Conservation (phyloP, 208 protist species). For the Trypanosoma lewisi region DNA sequence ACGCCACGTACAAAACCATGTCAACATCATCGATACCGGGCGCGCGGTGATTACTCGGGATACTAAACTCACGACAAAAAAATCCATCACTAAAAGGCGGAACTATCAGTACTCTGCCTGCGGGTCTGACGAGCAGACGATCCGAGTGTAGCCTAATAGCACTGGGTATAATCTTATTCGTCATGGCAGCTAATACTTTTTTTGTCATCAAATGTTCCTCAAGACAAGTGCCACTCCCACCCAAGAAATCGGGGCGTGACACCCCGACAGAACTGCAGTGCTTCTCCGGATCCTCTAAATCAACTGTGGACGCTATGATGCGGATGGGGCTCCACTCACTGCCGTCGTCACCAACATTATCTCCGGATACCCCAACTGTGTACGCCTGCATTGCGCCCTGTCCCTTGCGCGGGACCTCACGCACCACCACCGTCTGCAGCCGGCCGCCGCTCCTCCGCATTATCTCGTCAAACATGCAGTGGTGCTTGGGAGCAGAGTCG, state of each 20-base stretch:
- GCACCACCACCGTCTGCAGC: not conserved
- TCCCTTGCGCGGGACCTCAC: not conserved
- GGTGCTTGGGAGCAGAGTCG: not conserved
- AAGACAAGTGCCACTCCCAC: conserved; percentile 11
- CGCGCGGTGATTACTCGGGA: conserved; percentile 7
- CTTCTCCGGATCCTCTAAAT: conserved; percentile 30
- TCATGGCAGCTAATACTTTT: conserved; percentile 3
- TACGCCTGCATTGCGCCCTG: conserved; percentile 12
- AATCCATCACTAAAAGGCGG: conserved; percentile 4
- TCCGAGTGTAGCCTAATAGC: conserved; percentile 43
- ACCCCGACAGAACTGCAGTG: conserved; percentile 36
- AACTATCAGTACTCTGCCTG: conserved; percentile 14
- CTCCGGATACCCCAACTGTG: not conserved
- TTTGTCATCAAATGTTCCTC: conserved; percentile 10
- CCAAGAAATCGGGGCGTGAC: conserved; percentile 13
- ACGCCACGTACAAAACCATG: conserved; percentile 22
- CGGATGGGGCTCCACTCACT: conserved; percentile 35
- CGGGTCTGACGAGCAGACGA: conserved; percentile 41
- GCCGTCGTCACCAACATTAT: not conserved
- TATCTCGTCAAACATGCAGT: conserved; percentile 1
- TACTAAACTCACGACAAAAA: conserved; percentile 25
- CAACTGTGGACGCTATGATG: conserved; percentile 30
- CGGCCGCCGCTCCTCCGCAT: not conserved
- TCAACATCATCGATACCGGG: conserved; percentile 15
- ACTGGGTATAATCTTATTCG: conserved; percentile 29